Conservation (phyloP, 768 basidiomycete genomes). For the Xerocomellus chrysenteron region DNA sequence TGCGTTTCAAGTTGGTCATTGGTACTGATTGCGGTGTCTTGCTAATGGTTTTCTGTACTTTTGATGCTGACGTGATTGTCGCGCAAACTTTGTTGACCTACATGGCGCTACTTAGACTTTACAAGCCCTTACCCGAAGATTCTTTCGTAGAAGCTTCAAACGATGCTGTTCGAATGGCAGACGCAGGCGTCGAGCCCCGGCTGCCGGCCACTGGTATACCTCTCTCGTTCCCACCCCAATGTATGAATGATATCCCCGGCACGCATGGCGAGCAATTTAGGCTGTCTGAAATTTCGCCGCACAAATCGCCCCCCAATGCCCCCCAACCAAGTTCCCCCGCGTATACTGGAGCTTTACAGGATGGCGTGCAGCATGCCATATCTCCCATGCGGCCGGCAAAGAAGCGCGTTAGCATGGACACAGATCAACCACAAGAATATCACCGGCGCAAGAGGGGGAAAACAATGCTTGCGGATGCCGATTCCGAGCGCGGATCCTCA, state of each 20-base stretch:
- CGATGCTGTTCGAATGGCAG: slow-evolving; percentile 12
- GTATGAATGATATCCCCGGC: not conserved
- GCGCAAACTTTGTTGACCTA: slow-evolving; percentile 21
- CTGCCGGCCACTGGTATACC: not conserved
- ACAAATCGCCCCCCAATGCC: slow-evolving; percentile 20
- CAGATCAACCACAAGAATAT: slow-evolving; percentile 18
- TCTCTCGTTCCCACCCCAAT: not conserved
- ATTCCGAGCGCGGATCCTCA: slow-evolving; percentile 17
- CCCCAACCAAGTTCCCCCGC: slow-evolving; percentile 5
- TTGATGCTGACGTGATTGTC: slow-evolving; percentile 28
- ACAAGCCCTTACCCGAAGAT: slow-evolving; percentile 20
- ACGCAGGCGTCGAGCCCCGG: slow-evolving; percentile 2
- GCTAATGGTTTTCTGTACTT: slow-evolving; percentile 10
- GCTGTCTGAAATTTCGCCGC: slow-evolving; percentile 53
- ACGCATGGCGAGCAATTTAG: slow-evolving; percentile 33
- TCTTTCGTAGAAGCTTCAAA: slow-evolving; percentile 10
- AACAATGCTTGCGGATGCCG: slow-evolving; percentile 9
- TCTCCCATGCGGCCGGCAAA: slow-evolving; percentile 44
- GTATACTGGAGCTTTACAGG: slow-evolving; percentile 17
- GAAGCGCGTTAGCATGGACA: slow-evolving; percentile 46
- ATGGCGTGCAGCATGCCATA: slow-evolving; percentile 20
- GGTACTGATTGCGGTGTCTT: slow-evolving; percentile 30
- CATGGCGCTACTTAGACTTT: slow-evolving; percentile 28
- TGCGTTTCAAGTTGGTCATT: slow-evolving; percentile 18
- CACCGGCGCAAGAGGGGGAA: slow-evolving; percentile 35